Evolutionary conservation across 495 filamentous ascomycete species (phyloP).

Genomic region (Annulohypoxylon maeteangense): DNA sequence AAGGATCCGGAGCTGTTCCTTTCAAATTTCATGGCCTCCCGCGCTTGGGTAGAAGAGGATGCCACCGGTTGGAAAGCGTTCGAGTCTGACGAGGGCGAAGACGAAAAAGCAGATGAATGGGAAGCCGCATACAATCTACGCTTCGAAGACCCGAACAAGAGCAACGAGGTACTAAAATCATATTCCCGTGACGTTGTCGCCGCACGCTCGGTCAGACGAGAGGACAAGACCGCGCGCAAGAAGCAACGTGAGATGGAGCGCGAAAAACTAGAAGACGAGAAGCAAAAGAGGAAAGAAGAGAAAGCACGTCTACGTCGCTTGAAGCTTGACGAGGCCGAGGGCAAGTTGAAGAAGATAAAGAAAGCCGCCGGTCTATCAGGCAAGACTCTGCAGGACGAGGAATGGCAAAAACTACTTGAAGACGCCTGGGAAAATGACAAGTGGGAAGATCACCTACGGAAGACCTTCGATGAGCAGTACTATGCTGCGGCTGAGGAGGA

Average conservation of each 20-base stretch:
- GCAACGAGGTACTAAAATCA: constrained; percentile 84
- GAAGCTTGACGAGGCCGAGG: constrained; percentile 87
- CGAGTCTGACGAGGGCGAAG: constrained; percentile 91
- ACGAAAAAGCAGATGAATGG: constrained; percentile 81
- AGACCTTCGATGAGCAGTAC: constrained; percentile 87
- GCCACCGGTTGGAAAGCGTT: constrained; percentile 74
- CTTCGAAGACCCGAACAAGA: constrained; percentile 88
- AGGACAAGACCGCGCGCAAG: constrained; percentile 79
- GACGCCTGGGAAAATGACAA: constrained; percentile 84
- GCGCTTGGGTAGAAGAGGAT: constrained; percentile 82
- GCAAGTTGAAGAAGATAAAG: constrained; percentile 83
- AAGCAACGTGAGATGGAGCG: constrained; percentile 80
- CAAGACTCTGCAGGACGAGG: constrained; percentile 73
- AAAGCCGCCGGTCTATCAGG: constrained; percentile 83
- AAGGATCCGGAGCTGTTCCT: constrained; percentile 90
- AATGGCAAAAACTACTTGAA: constrained; percentile 85
- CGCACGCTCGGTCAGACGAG: constrained; percentile 82
- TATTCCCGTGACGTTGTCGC: constrained; percentile 87
- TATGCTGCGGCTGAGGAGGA: constrained; percentile 74
- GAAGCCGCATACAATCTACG: constrained; percentile 97
- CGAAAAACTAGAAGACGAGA: constrained; percentile 79
- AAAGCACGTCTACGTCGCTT: constrained; percentile 84
- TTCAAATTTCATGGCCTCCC: constrained; percentile 86
- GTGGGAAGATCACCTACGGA: constrained; percentile 90
- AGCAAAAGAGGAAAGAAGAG: constrained; percentile 78